phyloP scores from a whole-genome alignment of 176 grass and related monocot species.

The Echinochloa phyllopogon region DNA sequence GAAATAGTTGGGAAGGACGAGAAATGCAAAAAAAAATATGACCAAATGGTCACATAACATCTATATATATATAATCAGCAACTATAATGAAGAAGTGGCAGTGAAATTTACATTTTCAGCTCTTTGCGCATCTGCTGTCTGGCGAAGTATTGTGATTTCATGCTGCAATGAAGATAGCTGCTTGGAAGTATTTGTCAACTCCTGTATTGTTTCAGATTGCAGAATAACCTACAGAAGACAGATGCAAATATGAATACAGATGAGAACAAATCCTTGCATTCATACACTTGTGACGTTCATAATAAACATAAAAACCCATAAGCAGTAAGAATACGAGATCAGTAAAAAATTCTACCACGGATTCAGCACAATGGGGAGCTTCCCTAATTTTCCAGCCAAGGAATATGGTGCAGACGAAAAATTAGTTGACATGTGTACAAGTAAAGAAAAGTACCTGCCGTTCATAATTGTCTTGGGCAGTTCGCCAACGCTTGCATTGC shows the following conservation, averaged over 20 bases:
- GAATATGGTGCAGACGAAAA: not conserved
- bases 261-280: not conserved
- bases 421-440: not conserved
- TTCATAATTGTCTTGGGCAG: slow-evolving; percentile 86
- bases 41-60: not conserved
- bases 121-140: slow-evolving; percentile 77
- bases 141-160: slow-evolving; percentile 71
- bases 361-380: not conserved
- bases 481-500: slow-evolving; percentile 85
- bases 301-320: not conserved
- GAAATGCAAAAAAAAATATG: not conserved
- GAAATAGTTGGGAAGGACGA: not conserved
- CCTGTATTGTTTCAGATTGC: slow-evolving; percentile 96
- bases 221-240: slow-evolving; percentile 83
- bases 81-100: not conserved
- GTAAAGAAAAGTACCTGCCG: slow-evolving; percentile 65
- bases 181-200: slow-evolving; percentile 94
- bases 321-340: not conserved
- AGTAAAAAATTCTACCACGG: not conserved
- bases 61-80: not conserved
- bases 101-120: slow-evolving; percentile 75
- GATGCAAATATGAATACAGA: not conserved
- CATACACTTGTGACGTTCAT: not conserved
- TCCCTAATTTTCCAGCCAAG: too few relatives aligned
- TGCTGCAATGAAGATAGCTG: slow-evolving; percentile 81